Evolutionary conservation across 306 rosid genomes (phyloP), one percentile per base, ranked within the genome.

Genomic region (Betula pendula): DNA sequence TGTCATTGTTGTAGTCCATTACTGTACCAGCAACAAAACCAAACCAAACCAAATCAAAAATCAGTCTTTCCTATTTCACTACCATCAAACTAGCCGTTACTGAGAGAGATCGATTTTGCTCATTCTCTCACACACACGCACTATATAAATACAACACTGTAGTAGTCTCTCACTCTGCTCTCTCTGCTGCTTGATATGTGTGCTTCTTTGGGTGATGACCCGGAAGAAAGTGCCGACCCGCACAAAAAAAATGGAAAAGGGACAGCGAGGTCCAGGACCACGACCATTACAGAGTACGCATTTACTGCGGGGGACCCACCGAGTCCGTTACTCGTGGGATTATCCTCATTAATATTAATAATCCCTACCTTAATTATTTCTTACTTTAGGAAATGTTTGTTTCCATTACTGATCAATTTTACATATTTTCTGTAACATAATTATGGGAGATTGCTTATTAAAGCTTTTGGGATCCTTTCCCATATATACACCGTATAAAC

Each of bases 1-100:
- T 81, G 82, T 84, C 71, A 72, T 73, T 76, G 76, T 50, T 76
- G 83, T 48, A 73, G 73, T 91, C 91, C 96, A 93, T 93, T 73
- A 17, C 47, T 27, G 51, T 11, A 77, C 73, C 48, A 66, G 80
- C 52, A 63, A 22, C 56, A 69, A 80, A 38, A 38, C 49, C 25
- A 76, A 72, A 71, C 56, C 72, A 80, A 38, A 38, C 49, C 25
- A 76, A 72, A 71, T 0, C 19, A 29, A 60, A 63, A 17, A 16
- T 19, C 24, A 10, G 4, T 31, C 14, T 27, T 15, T 50, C 62
- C n/a, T 40, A 66, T 56, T 38, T 35, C 45, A 11, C 73, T 56
- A 48, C 77, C 77, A 56, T 5, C 51, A 68, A 81, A 74, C 63
- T 85, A 93, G 86, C 85, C 87, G 89, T 87, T 87, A 82, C 56